Percentiles rank a stretch among this genome's conserved stretches.
Evolutionary conservation across 2,329 filamentous ascomycete species (phyloP).

Genomic region (Akanthomyces dipterigenus): DNA sequence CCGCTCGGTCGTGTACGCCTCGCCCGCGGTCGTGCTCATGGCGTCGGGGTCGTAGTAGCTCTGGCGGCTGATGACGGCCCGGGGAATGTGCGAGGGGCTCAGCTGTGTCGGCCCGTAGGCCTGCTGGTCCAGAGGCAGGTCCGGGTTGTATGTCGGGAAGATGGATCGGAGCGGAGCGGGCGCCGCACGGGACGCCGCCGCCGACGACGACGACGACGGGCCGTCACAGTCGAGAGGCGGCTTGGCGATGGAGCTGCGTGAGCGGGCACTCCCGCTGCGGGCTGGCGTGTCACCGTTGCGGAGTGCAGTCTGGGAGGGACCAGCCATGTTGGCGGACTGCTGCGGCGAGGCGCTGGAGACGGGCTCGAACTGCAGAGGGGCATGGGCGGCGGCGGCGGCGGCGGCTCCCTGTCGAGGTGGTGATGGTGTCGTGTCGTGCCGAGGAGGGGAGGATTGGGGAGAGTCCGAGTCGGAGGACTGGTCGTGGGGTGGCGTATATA

Average conservation of each 20-base stretch:
- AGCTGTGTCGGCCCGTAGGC: conserved; percentile 62
- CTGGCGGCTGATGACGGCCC: conserved; percentile 57
- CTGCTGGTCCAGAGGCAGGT: conserved; percentile 59
- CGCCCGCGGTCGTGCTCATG: neutral
- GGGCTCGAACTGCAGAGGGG: conserved; percentile 20
- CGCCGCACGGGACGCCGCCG: conserved; percentile 22
- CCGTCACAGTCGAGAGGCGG: conserved; percentile 32
- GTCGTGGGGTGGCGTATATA: conserved; percentile 8
- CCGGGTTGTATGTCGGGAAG: conserved; percentile 68
- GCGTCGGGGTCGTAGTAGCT: conserved; percentile 38
- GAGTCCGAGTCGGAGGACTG: conserved; percentile 9
- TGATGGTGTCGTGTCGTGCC: conserved; percentile 22
- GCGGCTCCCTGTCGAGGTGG: conserved; percentile 20
- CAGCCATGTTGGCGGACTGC: conserved; percentile 35
- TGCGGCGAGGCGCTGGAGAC: conserved; percentile 15
- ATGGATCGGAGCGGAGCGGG: conserved; percentile 56
- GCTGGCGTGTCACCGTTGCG: conserved; percentile 45
- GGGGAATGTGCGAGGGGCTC: conserved; percentile 57
- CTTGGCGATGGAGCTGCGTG: conserved; percentile 52
- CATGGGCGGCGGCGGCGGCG: conserved; percentile 18
- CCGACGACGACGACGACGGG: neutral
- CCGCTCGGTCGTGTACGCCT: conserved; percentile 8
- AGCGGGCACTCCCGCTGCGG: conserved; percentile 41
- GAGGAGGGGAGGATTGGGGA: conserved; percentile 21
- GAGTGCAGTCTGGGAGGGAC: conserved; percentile 43